Base-by-base conservation (phyloP, 768 basidiomycete genomes). In the Rubroboletus pulcherrimus region DNA sequence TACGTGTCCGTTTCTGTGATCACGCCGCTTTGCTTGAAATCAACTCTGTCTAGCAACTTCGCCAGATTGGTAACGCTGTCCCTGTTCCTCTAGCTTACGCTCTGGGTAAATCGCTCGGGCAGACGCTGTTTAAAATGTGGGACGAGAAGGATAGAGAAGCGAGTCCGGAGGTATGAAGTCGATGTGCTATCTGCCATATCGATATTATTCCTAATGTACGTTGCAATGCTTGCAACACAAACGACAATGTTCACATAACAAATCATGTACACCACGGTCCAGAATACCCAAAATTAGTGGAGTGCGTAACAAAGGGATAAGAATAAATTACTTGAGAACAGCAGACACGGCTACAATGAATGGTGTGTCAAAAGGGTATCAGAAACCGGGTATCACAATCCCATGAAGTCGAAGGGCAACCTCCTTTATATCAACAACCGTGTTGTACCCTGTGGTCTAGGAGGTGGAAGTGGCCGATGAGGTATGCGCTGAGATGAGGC, bases 61-160 rank as follows among this genome's bases (percentile, higher is more conserved):
- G 80, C 47, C 89, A 91, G 59, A 90, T 91, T 43, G 90, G 89
- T 0, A 91, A 91, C 63, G 89, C 88, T 3, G 89, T 90, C 7
- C 87, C 89, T 3, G 77, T 89, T 8, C 84, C 85, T 3, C 75
- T 91, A 24, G 86, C 85, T 5, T 71, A 79, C 10, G 85, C 86
- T 3, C 73, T 90, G 2, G 86, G 85, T 7, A 73, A 69, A 47
- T 70, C 72, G 7, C 63, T 81, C 3, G 73, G 77, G 1, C 75
- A 75, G 47, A 78, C 80, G 0, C 59, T 84, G 38, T 55, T 80
- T 19, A 70, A 75, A 56, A 70, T 68, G 49, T 82, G 82, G 83
- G 72, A 72, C 47, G 62, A 67, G 45, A 68, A 70, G 4, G 73
- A 76, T 55, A 70, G 78, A 31, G 75, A 77, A 54, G 75, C 72